Evolutionary conservation across 2,329 filamentous ascomycete species (phyloP).

Genomic region (Aspergillus arachidicola): DNA sequence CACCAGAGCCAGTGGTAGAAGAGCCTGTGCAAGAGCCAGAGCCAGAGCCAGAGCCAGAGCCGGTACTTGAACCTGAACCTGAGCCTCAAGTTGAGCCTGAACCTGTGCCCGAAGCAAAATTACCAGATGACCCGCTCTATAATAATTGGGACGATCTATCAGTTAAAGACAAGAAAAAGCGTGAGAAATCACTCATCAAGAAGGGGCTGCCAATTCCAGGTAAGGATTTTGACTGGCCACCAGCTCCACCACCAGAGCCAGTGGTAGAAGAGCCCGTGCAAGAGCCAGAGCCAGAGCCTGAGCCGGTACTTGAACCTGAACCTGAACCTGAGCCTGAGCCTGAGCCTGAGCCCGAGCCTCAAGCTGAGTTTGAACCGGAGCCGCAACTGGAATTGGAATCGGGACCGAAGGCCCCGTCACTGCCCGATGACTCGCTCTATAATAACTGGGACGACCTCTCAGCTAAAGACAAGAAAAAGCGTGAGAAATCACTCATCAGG

Average conservation of each 20-base stretch:
- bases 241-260: slow-evolving; percentile 14
- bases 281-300: slow-evolving; percentile 17
- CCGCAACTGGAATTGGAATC: no score
- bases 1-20: slow-evolving; percentile 21
- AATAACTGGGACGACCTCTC: slow-evolving; percentile 21
- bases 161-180: slow-evolving; percentile 50
- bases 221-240: slow-evolving; percentile 30
- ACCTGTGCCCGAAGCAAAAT: slow-evolving; percentile 21
- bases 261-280: slow-evolving; percentile 20
- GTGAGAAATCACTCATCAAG: slow-evolving; percentile 34
- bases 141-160: slow-evolving; percentile 37
- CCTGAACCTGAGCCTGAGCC: neutral
- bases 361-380: neutral
- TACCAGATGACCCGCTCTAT: slow-evolving; percentile 38
- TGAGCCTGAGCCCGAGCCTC: neutral
- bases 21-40: slow-evolving; percentile 22
- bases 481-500: slow-evolving; percentile 19
- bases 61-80: slow-evolving; percentile 33
- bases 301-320: slow-evolving; percentile 25
- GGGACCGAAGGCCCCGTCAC: slow-evolving; percentile 17
- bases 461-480: slow-evolving; percentile 22
- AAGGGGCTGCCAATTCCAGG: slow-evolving; percentile 34
- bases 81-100: slow-evolving; percentile 21
- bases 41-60: slow-evolving; percentile 16
- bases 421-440: slow-evolving; percentile 22